Conservation (phyloP, 345 rosid species). For the Salix purpurea region DNA sequence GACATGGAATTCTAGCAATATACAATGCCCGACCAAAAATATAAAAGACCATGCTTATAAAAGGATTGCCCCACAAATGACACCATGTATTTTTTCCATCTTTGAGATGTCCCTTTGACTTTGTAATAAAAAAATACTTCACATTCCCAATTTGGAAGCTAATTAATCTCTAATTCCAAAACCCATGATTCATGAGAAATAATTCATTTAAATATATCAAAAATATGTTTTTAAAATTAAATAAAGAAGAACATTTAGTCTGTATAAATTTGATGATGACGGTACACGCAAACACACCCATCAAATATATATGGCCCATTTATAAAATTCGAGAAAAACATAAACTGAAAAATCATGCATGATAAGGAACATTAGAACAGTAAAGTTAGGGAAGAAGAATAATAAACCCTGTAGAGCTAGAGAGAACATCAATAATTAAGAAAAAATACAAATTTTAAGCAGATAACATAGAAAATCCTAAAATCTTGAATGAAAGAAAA, state of each 20-base stretch:
- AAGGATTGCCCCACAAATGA: neutral
- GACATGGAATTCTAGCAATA: neutral
- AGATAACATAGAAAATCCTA: neutral
- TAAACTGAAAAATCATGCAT: neutral
- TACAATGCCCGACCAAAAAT: neutral
- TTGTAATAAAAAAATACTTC: neutral
- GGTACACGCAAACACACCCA: too few species aligned
- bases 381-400: neutral
- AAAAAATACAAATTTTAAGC: neutral
- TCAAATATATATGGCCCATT: too few species aligned
- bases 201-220: too few species aligned
- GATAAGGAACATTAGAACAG: neutral
- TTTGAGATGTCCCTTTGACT: constrained; percentile 5
- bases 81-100: neutral
- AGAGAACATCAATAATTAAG: neutral
- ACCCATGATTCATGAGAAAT: neutral
- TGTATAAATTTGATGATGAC: too few species aligned
- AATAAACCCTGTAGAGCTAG: neutral
- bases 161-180: too few species aligned
- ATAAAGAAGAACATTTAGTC: too few species aligned
- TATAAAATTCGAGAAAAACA: too few species aligned
- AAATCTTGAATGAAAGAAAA: neutral
- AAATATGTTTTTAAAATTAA: too few species aligned
- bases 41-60: neutral
- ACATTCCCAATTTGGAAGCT: neutral